Evolutionary conservation across 2,329 filamentous ascomycete species (phyloP).

Genomic region (Paramyrothecium sp.): DNA sequence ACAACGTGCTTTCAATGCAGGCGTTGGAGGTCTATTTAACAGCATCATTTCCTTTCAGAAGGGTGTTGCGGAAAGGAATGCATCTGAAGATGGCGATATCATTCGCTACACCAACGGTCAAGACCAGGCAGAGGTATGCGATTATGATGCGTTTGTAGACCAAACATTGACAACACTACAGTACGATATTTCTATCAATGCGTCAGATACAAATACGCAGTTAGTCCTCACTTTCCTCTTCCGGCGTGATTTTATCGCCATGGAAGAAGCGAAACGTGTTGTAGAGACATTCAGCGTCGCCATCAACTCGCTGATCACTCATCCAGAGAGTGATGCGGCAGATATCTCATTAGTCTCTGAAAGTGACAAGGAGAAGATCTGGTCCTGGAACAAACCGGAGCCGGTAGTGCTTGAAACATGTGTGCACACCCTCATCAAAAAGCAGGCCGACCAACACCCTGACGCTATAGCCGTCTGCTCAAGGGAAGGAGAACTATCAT

Average conservation of each 20-base stretch:
- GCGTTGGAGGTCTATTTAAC: not conserved
- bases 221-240: not conserved
- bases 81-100: not conserved
- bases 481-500: conserved; percentile 35
- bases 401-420: conserved; percentile 15
- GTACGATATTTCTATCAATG: not conserved
- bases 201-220: not conserved
- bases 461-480: conserved; percentile 32
- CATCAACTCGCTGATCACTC: not conserved
- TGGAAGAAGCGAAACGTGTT: not conserved
- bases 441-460: conserved; percentile 29
- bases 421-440: conserved; percentile 38
- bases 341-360: not conserved
- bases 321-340: conserved; percentile 11
- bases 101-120: not conserved
- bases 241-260: not conserved
- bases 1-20: not conserved
- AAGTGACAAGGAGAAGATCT: too few species aligned
- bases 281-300: not conserved
- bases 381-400: too few species aligned
- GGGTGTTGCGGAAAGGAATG: not conserved
- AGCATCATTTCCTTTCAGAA: not conserved
- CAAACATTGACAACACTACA: not conserved
- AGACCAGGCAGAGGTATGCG: not conserved
- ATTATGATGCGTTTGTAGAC: not conserved